Evolutionary conservation across 129 eudicot species (phyloP).

Genomic region (Escallonia rubra): DNA sequence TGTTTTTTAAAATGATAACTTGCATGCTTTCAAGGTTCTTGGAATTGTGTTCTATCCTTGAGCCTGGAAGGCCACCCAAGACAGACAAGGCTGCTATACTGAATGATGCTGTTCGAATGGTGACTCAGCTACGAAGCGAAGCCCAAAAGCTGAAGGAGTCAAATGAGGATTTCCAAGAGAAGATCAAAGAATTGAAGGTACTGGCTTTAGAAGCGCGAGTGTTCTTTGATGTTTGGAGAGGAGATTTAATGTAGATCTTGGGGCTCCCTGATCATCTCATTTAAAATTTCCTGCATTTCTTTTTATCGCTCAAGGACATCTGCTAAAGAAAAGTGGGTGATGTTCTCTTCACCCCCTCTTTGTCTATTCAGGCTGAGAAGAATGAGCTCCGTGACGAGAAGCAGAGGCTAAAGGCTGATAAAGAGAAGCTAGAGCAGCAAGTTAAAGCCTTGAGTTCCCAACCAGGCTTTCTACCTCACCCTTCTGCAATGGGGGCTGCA

Average conservation of each 20-base stretch:
- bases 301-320: background rate
- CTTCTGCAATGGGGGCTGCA: conserved; percentile 50
- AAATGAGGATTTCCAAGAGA: conserved; percentile 54
- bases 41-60: conserved; percentile 62
- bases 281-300: background rate
- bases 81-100: conserved; percentile 62
- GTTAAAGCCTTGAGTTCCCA: conserved; percentile 43
- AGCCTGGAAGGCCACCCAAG: conserved; percentile 78
- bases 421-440: conserved; percentile 76
- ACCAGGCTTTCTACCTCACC: conserved; percentile 51
- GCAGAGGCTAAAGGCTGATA: conserved; percentile 56
- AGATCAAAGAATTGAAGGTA: conserved; percentile 72
- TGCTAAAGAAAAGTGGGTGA: background rate
- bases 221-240: background rate
- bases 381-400: conserved; percentile 78
- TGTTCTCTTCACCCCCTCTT: background rate
- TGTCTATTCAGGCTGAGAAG: conserved; percentile 56
- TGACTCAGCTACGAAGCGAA: conserved; percentile 55
- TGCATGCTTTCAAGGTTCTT: conserved; percentile 45
- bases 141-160: conserved; percentile 56
- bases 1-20: conserved; percentile 13
- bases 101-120: conserved; percentile 65
- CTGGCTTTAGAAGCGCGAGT: background rate
- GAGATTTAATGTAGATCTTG: background rate
- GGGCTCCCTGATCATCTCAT: background rate